Conservation (phyloP, 2,329 filamentous ascomycete species). For the Aspergillus texensis region DNA sequence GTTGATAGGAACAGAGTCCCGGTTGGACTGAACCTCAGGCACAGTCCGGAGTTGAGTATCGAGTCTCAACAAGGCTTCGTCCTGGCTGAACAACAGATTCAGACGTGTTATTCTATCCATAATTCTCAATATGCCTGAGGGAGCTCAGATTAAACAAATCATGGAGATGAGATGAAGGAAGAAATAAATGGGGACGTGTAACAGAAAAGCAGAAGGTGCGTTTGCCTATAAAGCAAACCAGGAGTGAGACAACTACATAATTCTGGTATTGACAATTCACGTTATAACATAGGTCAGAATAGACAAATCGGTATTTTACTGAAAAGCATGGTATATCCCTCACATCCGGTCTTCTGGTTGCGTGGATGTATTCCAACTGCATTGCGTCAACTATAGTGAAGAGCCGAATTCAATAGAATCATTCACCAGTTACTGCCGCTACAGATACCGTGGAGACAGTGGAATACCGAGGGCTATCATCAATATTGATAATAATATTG, state of each 20-base stretch:
- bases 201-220: background rate
- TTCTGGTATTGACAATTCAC: background rate
- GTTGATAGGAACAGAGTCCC: background rate
- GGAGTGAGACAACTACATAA: background rate
- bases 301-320: background rate
- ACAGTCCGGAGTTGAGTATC: slow-evolving; percentile 21
- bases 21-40: background rate
- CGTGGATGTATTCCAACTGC: background rate
- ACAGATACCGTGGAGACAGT: background rate
- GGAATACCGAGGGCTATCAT: background rate
- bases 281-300: background rate
- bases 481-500: no score
- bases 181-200: background rate
- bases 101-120: slow-evolving; percentile 33
- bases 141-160: background rate
- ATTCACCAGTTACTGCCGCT: background rate
- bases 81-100: slow-evolving; percentile 31
- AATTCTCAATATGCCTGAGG: background rate
- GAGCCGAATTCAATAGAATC: background rate
- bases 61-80: slow-evolving; percentile 27
- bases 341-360: background rate
- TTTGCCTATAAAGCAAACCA: background rate
- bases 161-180: background rate
- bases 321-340: background rate
- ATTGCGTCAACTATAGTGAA: background rate